Percentiles rank a stretch among this genome's conserved stretches.
Conservation (phyloP, 768 basidiomycete species). For the Hysterangium stoloniferum region DNA sequence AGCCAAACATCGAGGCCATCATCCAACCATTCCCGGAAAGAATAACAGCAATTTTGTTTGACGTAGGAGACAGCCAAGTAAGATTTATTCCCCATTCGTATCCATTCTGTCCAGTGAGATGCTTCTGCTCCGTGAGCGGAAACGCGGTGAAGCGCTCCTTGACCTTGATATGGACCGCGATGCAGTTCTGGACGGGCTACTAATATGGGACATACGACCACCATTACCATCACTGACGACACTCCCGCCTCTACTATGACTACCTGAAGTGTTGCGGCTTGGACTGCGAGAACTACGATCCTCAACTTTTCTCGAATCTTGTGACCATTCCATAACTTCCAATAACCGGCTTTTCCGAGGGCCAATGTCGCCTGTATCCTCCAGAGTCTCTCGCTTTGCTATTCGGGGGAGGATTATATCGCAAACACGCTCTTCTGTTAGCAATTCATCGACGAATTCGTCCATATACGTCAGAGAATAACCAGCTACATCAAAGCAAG, state of each 20-base stretch:
- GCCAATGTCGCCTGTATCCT: slow-evolving; percentile 86
- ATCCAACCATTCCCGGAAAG: too few relatives aligned
- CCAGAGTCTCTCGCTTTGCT: slow-evolving; percentile 75
- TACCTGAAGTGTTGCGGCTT: too few relatives aligned
- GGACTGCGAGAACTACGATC: slow-evolving; percentile 24
- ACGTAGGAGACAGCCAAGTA: too few relatives aligned
- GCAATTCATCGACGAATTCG: slow-evolving; percentile 78
- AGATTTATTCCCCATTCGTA: slow-evolving; percentile 15
- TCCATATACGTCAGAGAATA: slow-evolving; percentile 85
- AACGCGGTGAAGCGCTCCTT: slow-evolving; percentile 6
- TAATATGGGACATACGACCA: slow-evolving; percentile 13
- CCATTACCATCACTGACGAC: slow-evolving; percentile 19
- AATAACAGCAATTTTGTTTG: too few relatives aligned
- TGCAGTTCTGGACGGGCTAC: slow-evolving; percentile 17
- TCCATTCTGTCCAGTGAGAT: slow-evolving; percentile 48
- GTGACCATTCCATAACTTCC: slow-evolving; percentile 75
- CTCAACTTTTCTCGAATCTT: slow-evolving; percentile 40
- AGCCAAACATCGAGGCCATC: too few relatives aligned
- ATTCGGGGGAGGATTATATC: slow-evolving; percentile 93
- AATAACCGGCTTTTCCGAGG: slow-evolving; percentile 82
- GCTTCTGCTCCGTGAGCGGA: slow-evolving; percentile 51
- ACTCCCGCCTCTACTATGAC: slow-evolving; percentile 27
- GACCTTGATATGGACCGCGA: slow-evolving; percentile 12
- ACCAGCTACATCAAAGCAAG: slow-evolving; percentile 56
- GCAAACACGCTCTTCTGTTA: slow-evolving; percentile 88